Evolutionary conservation across 2,329 filamentous ascomycete species (phyloP), one percentile per base, ranked within the genome.

Genomic region (Nigrospora sphaerica): DNA sequence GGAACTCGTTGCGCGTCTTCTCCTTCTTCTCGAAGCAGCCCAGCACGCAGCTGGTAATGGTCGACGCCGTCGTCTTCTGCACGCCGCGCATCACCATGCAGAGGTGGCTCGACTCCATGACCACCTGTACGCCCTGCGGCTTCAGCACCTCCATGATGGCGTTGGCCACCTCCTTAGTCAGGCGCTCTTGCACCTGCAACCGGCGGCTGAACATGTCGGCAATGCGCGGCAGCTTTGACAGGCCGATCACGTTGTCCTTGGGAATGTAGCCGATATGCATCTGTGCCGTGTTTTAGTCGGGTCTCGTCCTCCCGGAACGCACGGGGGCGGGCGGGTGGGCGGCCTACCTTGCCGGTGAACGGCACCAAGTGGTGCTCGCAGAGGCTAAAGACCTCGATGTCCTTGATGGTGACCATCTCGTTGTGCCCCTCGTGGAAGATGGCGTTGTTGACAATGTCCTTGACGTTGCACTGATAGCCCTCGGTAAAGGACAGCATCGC

Each of bases 81-180:
- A 98, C 92, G n/a, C 93, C 93, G 40, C 93, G 82, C 91, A 96
- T 97, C 14, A 95, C 90, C 92, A 97, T 98, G 74, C 93, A 98
- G 40, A 97, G 73, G 69, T 98, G 93, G 60, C 83, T 91, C 13
- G 88, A 95, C 62, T 98, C 93, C 85, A 98, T 95, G 49, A 98
- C 92, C 3, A 98, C 93, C 17, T 88, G 92, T 2, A 98, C 92
- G 40, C 93, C 93, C 62, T 95, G 89, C 2, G 93, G 93, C 64
- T 95, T 86, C 41, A 98, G 76, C 12, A 97, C 84, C 61, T 97
- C 91, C 63, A 90, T 90, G 52, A 98, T 85, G 14, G 93, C 92
- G 52, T 95, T 81, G 17, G 93, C 93, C 13, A 98, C 91, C 65
- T 98, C 91, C 65, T 95, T 95, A 19, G 93, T 98, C 32, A 98